phyloP scores from a whole-genome alignment of 352 stramenopile species.

The Phytopythium cucurbitacearum region DNA sequence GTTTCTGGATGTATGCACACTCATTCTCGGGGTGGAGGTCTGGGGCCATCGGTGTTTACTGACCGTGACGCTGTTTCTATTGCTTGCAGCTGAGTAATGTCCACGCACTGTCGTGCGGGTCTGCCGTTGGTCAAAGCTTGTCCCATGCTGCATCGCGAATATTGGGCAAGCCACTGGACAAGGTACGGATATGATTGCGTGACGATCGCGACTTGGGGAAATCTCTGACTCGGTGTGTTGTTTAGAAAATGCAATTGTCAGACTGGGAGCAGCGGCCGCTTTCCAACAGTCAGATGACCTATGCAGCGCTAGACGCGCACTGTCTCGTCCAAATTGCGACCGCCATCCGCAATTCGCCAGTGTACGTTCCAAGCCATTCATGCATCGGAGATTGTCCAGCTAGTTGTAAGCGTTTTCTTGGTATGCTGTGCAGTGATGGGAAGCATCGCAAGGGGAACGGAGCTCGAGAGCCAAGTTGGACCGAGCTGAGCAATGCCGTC shows the following conservation, averaged over 20 bases:
- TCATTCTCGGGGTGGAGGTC: not conserved
- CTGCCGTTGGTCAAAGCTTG: conserved; percentile 28
- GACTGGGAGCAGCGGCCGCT: conserved; percentile 28
- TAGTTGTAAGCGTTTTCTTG: not conserved
- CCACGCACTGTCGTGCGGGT: conserved; percentile 15
- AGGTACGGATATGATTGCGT: conserved; percentile 20
- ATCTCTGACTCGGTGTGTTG: no score
- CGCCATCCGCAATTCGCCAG: not conserved
- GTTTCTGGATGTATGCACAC: conserved; percentile 37
- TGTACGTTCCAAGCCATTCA: not conserved
- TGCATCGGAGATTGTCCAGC: not conserved
- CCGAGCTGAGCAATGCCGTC: not conserved
- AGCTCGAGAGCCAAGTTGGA: no score
- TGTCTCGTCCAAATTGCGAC: conserved; percentile 21
- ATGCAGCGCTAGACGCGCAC: conserved; percentile 22
- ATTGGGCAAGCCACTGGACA: conserved; percentile 58
- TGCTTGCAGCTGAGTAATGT: conserved; percentile 24
- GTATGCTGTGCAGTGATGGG: not conserved
- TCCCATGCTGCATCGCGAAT: conserved; percentile 32
- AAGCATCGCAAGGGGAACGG: not conserved
- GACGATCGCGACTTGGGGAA: not conserved
- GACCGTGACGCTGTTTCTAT: conserved; percentile 3
- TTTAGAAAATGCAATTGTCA: conserved; percentile 25
- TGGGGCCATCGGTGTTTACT: not conserved
- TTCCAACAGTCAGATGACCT: conserved; percentile 14